Evolutionary conservation across 2,329 filamentous ascomycete species (phyloP).

Genomic region (Ceratocystis ficicola): DNA sequence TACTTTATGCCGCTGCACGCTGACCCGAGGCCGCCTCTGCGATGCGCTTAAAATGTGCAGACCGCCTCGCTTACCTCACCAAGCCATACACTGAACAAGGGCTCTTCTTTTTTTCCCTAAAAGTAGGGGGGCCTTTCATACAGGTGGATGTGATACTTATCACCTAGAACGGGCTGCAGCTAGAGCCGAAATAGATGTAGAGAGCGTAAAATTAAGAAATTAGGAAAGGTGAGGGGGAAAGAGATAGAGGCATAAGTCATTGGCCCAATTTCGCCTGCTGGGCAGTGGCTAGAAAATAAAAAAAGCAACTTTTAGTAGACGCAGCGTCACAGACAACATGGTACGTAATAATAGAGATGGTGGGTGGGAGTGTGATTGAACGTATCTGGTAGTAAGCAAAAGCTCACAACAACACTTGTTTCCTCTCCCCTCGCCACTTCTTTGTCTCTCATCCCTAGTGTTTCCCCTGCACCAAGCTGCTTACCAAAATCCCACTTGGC

Average conservation of each 20-base stretch:
- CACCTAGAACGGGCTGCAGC: background rate
- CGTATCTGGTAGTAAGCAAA: too few relatives aligned
- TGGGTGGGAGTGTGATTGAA: too few relatives aligned
- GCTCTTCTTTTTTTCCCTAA: background rate
- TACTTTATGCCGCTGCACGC: too few relatives aligned
- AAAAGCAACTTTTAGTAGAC: too few relatives aligned
- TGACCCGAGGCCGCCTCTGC: too few relatives aligned
- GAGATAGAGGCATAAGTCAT: too few relatives aligned
- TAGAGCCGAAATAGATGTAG: conserved; percentile 6
- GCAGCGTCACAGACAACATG: too few relatives aligned
- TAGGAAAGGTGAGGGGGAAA: background rate
- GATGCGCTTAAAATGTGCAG: background rate
- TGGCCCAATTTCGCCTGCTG: too few relatives aligned
- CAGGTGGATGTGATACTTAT: background rate
- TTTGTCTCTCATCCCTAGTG: background rate
- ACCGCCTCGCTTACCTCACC: background rate
- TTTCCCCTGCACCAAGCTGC: background rate
- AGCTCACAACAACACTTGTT: background rate
- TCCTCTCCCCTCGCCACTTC: background rate
- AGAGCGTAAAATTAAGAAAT: background rate
- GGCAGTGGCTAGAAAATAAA: too few relatives aligned
- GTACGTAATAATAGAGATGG: too few relatives aligned
- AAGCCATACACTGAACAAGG: background rate
- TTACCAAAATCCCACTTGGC: background rate
- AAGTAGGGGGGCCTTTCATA: background rate